Conservation (phyloP, 352 stramenopile species). For the Phytophthora pseudosyringae region DNA sequence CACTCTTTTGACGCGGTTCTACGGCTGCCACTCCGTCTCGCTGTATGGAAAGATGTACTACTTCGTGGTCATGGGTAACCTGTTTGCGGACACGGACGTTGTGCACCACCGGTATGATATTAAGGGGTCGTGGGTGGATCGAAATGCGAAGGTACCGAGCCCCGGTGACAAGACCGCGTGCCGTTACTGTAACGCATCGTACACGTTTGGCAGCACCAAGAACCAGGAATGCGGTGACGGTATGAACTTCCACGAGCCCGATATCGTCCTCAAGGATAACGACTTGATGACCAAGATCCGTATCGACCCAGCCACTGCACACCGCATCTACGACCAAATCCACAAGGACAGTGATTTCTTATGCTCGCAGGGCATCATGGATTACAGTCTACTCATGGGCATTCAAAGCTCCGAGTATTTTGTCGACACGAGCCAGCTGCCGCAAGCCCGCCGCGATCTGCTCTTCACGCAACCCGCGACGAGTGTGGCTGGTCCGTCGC, state of each 20-base stretch:
- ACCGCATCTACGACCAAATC: slow-evolving; percentile 90
- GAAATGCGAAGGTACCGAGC: slow-evolving; percentile 85
- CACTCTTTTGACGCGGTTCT: slow-evolving; percentile 90
- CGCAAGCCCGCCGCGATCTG: slow-evolving; percentile 58
- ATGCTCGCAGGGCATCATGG: slow-evolving; percentile 91
- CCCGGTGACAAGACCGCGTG: slow-evolving; percentile 82
- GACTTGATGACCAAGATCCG: slow-evolving; percentile 91
- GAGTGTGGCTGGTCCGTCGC: slow-evolving; percentile 84
- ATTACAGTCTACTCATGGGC: slow-evolving; percentile 93
- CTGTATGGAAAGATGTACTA: slow-evolving; percentile 93
- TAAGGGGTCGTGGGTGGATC: slow-evolving; percentile 91
- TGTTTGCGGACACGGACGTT: slow-evolving; percentile 88
- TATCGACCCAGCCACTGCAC: slow-evolving; percentile 75
- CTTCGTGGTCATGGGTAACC: slow-evolving; percentile 94
- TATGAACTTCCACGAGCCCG: slow-evolving; percentile 88
- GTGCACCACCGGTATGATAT: slow-evolving; percentile 93
- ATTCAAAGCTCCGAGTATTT: slow-evolving; percentile 91
- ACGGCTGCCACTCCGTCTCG: slow-evolving; percentile 88
- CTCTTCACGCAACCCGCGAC: slow-evolving; percentile 85
- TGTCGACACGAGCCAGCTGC: slow-evolving; percentile 79
- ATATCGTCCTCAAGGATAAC: slow-evolving; percentile 92
- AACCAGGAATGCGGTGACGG: slow-evolving; percentile 87
- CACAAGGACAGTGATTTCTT: slow-evolving; percentile 91
- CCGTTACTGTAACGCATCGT: slow-evolving; percentile 87
- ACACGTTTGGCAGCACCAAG: slow-evolving; percentile 87